Evolutionary conservation across 2,329 filamentous ascomycete genomes (phyloP), one percentile per base, ranked within the genome.

Genomic region (Lecanicillium sp.): DNA sequence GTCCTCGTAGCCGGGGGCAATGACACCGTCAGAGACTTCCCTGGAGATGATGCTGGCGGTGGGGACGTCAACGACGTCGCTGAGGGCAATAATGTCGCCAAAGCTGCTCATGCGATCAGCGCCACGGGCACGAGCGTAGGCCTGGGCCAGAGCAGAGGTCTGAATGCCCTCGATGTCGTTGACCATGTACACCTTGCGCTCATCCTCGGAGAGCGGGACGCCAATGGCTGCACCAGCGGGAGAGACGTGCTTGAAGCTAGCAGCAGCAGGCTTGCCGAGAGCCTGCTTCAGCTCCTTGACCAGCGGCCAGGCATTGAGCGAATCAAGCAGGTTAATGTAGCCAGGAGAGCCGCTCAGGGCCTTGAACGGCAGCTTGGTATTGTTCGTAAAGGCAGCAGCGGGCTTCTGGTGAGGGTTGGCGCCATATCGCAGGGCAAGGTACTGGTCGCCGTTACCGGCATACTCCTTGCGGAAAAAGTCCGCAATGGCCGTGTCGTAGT

Each of bases 51-150:
- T 95, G 72, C 87, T 94, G 42, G 92, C 92, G 3, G 92, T 98
- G 29, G 88, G 80, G 1, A 94, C 74, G 60, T 98, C 92, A 42
- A 95, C 89, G 40, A 87, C 67, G 57, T 94, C 85, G 48, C 87
- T 94, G 22, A 96, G 78, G 30, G 90, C 92, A 58, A 96, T 94
- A 60, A 96, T 75, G 62, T 98, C 92, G 47, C 92, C 92, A 57
- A 96, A 98, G 68, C 86, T 94, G 64, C 88, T 95, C 92, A 96
- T 96, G 53, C 92, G 85, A 68, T 98, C 92, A 35, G 92, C 89
- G 48, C 92, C 92, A 56, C 92, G 82, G 40, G 92, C 92, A 58
- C 92, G 85, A 43, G 92, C 90, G 56, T 98, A 98, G 29, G 92
- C 92, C 66, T 95, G 89, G 17, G 92, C 92, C 22, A 96, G 78